These are phyloP conservation scores for Claviceps sp. DNA, from an alignment of 2,329 filamentous ascomycete species.

Conservation along the genomic window DNA sequence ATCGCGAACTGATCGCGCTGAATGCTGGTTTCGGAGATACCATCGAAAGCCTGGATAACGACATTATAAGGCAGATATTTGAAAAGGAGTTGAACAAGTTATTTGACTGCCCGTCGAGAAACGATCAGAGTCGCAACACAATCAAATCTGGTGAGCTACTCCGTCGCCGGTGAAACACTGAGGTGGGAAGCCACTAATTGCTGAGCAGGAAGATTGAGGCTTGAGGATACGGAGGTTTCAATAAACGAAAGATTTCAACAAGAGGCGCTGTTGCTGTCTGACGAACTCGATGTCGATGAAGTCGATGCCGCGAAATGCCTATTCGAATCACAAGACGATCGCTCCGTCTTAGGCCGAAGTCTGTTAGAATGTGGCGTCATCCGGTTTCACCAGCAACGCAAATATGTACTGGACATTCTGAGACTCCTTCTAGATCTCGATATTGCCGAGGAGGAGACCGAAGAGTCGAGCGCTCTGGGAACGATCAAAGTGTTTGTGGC, in stretches of 20 bases:
- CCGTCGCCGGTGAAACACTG: neutral
- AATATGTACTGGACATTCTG: conserved; percentile 71
- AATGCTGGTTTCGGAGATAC: conserved; percentile 50
- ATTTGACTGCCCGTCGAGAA: conserved; percentile 63
- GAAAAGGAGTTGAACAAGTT: conserved; percentile 58
- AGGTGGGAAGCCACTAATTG: conserved; percentile 7
- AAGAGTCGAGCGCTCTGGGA: conserved; percentile 21
- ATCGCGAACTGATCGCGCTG: conserved; percentile 70
- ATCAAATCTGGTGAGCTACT: conserved; percentile 49
- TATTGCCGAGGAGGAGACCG: conserved; percentile 38
- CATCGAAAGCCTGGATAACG: conserved; percentile 56
- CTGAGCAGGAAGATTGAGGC: conserved; percentile 56
- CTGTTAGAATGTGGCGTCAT: conserved; percentile 70
- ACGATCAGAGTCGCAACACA: conserved; percentile 58
- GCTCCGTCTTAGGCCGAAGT: conserved; percentile 54
- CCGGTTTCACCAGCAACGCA: conserved; percentile 74
- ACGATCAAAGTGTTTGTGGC: conserved; percentile 22
- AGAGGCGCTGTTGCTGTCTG: conserved; percentile 65
- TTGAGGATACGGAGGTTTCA: conserved; percentile 60
- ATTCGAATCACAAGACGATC: conserved; percentile 58
- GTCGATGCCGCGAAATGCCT: conserved; percentile 67
- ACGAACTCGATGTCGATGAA: conserved; percentile 85
- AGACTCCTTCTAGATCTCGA: conserved; percentile 64
- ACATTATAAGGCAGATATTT: conserved; percentile 56
- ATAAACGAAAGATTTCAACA: conserved; percentile 85